Evolutionary conservation across 371 early-diverging fungal genomes (phyloP).

Genomic region (Batkoa obscura): DNA sequence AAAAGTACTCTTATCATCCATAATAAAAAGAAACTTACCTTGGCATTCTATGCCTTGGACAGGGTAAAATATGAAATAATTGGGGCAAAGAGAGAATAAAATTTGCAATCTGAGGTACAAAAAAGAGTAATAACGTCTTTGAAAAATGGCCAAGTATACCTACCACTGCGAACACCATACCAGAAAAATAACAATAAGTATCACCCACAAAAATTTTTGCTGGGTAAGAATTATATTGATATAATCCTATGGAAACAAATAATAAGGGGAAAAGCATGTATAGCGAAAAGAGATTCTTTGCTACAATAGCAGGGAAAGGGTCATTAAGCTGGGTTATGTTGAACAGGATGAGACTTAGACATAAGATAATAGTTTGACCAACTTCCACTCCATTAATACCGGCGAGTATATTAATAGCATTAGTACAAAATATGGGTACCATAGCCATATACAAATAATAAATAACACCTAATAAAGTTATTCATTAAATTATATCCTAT

Average conservation of each 20-base stretch:
- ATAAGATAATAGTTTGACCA: constrained; percentile 81
- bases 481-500: too few relatives aligned
- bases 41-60: constrained; percentile 95
- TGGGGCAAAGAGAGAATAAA: constrained; percentile 91
- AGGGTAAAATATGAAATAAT: constrained; percentile 78
- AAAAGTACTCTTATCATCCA: too few relatives aligned
- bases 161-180: constrained; percentile 94
- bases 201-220: constrained; percentile 94
- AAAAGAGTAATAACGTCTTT: constrained; percentile 83
- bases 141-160: constrained; percentile 85
- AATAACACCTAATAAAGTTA: constrained; percentile 50
- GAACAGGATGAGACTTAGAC: constrained; percentile 24
- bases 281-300: constrained; percentile 62
- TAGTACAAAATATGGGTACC: constrained; percentile 85
- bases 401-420: constrained; percentile 95
- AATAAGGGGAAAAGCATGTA: constrained; percentile 84
- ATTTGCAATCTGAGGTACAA: constrained; percentile 90
- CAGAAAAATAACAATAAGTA: constrained; percentile 92
- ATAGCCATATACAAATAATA: constrained; percentile 87
- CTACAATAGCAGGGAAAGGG: constrained; percentile 24
- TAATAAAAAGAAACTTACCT: constrained; percentile 19
- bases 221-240: constrained; percentile 81
- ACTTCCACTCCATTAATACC: constrained; percentile 97
- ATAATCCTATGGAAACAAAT: constrained; percentile 56
- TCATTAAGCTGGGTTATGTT: constrained; percentile 32